phyloP scores from a whole-genome alignment of 768 basidiomycete species.

The Lactifluus rugatus region DNA sequence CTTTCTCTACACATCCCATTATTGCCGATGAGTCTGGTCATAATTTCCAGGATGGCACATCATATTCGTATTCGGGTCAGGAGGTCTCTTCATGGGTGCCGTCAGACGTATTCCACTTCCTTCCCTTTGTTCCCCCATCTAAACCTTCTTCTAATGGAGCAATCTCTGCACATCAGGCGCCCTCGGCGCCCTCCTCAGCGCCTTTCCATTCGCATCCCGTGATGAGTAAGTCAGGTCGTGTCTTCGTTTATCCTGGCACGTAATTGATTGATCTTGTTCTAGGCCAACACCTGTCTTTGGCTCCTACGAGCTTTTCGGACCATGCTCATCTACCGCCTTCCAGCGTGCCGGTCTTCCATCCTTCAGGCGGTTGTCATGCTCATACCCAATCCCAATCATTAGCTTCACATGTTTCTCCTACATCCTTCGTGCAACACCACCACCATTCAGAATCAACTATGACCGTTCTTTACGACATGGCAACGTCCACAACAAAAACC shows the following conservation, averaged over 20 bases:
- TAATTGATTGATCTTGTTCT: background rate
- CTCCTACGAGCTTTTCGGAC: background rate
- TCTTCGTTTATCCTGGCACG: background rate
- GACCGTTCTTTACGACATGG: background rate
- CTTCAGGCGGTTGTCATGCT: background rate
- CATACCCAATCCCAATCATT: background rate
- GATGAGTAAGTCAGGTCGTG: background rate
- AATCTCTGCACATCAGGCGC: conserved; percentile 4
- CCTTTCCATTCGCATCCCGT: background rate
- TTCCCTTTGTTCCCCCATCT: background rate
- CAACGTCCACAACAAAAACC: background rate
- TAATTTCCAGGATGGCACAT: background rate
- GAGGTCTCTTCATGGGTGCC: background rate
- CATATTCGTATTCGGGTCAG: conserved; percentile 1
- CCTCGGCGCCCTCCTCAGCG: background rate
- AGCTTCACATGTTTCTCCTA: background rate
- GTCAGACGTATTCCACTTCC: background rate
- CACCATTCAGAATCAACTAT: background rate
- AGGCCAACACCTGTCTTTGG: conserved; percentile 1
- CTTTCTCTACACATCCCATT: background rate
- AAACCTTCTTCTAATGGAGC: conserved; percentile 8
- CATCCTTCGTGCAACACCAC: background rate
- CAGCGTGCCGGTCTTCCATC: background rate
- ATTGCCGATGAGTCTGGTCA: conserved; percentile 1
- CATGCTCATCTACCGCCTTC: background rate